Conservation (phyloP, 2,329 filamentous ascomycete genomes). For the Lachnellula arida region DNA sequence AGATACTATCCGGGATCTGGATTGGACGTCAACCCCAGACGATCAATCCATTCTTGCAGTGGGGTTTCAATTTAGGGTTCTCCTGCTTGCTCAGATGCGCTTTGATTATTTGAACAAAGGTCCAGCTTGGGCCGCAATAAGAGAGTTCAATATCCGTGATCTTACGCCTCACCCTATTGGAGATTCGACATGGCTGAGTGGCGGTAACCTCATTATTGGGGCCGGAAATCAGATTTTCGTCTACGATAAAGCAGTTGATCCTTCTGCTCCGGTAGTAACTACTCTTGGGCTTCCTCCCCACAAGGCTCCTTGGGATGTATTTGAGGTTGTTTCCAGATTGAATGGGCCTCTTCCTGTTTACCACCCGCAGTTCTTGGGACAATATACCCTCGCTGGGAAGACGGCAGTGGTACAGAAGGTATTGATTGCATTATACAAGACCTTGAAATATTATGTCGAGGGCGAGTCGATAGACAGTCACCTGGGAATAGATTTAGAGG, state of each 20-base stretch:
- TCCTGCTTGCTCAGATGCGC: slow-evolving; percentile 79
- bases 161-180: slow-evolving; percentile 86
- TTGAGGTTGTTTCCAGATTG: slow-evolving; percentile 74
- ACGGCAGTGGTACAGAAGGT: slow-evolving; percentile 65
- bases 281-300: slow-evolving; percentile 23
- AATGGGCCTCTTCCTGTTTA: slow-evolving; percentile 88
- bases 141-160: slow-evolving; percentile 75
- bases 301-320: slow-evolving; percentile 52
- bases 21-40: slow-evolving; percentile 91
- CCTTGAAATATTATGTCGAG: slow-evolving; percentile 76
- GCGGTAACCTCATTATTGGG: slow-evolving; percentile 80
- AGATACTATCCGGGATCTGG: slow-evolving; percentile 77
- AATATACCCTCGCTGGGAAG: slow-evolving; percentile 82
- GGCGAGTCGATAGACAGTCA: slow-evolving; percentile 78
- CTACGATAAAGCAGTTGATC: slow-evolving; percentile 69
- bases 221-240: slow-evolving; percentile 89
- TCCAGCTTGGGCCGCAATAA: slow-evolving; percentile 82
- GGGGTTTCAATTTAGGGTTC: slow-evolving; percentile 82
- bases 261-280: slow-evolving; percentile 35
- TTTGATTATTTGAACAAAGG: slow-evolving; percentile 88
- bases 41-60: slow-evolving; percentile 85
- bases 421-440: slow-evolving; percentile 66
- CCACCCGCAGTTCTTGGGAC: slow-evolving; percentile 84
- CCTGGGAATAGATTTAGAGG: slow-evolving; percentile 58
- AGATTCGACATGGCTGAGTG: slow-evolving; percentile 85